Conservation (phyloP, 257 asterid species). For the Salvia miltiorrhiza region DNA sequence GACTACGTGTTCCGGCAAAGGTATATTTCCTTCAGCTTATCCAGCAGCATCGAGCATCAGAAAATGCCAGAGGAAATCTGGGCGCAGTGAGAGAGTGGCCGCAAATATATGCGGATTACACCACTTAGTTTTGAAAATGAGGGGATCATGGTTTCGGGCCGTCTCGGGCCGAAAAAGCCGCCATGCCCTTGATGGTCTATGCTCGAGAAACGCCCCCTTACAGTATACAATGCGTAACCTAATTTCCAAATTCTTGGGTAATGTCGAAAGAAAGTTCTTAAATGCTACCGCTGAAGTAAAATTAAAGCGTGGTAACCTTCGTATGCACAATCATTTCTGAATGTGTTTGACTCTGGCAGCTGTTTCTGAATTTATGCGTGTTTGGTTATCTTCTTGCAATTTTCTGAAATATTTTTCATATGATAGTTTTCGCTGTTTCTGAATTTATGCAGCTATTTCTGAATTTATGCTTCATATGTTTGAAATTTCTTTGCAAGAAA, state of each 20-base stretch:
- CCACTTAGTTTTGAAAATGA: conserved; percentile 33
- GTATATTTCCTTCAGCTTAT: too few species aligned
- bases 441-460: too few species aligned
- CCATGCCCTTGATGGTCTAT: conserved; percentile 18
- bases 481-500: too few species aligned
- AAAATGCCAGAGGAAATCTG: background rate
- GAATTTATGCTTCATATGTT: too few species aligned
- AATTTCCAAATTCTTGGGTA: conserved; percentile 17
- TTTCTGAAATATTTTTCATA: background rate
- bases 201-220: conserved; percentile 21
- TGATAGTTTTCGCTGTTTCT: background rate
- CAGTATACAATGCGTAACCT: conserved; percentile 11
- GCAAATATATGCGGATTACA: background rate
- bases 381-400: background rate
- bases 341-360: background rate
- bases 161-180: conserved; percentile 34
- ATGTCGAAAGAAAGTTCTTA: conserved; percentile 12
- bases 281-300: background rate
- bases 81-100: background rate
- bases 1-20: too few species aligned
- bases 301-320: conserved; percentile 23
- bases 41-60: background rate
- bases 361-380: background rate
- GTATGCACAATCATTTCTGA: background rate
- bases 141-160: conserved; percentile 37